Evolutionary conservation across 1,284 basidiomycete genomes (phyloP).

Genomic region (Leccinum subspadiceum): DNA sequence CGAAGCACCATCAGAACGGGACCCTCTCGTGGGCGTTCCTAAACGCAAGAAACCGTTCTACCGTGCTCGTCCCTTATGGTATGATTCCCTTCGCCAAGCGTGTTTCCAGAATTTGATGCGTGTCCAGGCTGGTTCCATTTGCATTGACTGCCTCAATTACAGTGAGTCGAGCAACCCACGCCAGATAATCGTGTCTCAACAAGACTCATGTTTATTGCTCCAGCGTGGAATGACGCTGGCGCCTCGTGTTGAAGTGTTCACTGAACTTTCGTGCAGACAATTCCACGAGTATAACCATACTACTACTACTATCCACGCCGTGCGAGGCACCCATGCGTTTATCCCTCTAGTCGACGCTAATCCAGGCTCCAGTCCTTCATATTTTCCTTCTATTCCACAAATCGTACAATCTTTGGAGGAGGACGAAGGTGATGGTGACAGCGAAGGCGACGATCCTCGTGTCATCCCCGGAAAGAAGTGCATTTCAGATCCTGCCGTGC

Average conservation of each 20-base stretch:
- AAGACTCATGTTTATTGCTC: background rate
- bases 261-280: slow-evolving; percentile 68
- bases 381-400: slow-evolving; percentile 9
- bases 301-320: slow-evolving; percentile 32
- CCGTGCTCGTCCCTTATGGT: slow-evolving; percentile 65
- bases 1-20: slow-evolving; percentile 25
- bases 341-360: slow-evolving; percentile 36
- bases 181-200: background rate
- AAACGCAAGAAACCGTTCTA: slow-evolving; percentile 59
- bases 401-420: slow-evolving; percentile 9
- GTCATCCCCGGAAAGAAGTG: slow-evolving; percentile 52
- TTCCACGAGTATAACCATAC: slow-evolving; percentile 48
- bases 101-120: slow-evolving; percentile 6
- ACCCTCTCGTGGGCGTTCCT: slow-evolving; percentile 23
- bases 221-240: slow-evolving; percentile 79
- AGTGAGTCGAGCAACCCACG: slow-evolving; percentile 40
- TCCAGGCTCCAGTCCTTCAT: slow-evolving; percentile 24
- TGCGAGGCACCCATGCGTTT: slow-evolving; percentile 14
- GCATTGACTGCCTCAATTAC: slow-evolving; percentile 62
- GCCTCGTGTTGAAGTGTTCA: slow-evolving; percentile 73
- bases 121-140: slow-evolving; percentile 69
- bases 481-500: slow-evolving; percentile 60
- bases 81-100: slow-evolving; percentile 17
- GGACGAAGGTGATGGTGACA: slow-evolving; percentile 22
- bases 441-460: slow-evolving; percentile 47